phyloP scores from a whole-genome alignment of 2,329 filamentous ascomycete genomes.

The Exophiala sp. region DNA sequence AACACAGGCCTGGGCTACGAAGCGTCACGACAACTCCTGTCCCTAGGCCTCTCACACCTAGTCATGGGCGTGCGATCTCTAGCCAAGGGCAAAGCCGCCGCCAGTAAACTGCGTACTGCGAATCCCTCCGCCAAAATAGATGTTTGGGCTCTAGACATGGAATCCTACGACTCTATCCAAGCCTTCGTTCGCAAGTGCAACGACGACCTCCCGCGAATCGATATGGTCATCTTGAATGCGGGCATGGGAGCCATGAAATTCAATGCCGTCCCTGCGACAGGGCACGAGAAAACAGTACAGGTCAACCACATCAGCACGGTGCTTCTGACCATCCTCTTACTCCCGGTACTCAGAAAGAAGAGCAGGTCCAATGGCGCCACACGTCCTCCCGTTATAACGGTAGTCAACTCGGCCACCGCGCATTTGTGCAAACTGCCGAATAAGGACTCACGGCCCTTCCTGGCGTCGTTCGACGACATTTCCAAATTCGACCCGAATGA shows the following conservation, averaged over 20 bases:
- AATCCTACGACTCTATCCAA: constrained; percentile 44
- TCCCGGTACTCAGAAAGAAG: constrained; percentile 29
- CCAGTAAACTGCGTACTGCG: constrained; percentile 32
- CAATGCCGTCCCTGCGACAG: constrained; percentile 12
- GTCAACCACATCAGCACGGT: constrained; percentile 30
- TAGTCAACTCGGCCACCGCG: constrained; percentile 26
- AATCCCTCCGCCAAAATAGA: constrained; percentile 41
- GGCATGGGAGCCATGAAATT: constrained; percentile 32
- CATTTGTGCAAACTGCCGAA: constrained; percentile 15
- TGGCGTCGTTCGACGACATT: constrained; percentile 36
- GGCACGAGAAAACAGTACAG: constrained; percentile 41
- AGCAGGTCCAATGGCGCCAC: not conserved
- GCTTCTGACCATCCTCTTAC: constrained; percentile 27
- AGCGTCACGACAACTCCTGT: constrained; percentile 40
- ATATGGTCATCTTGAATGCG: constrained; percentile 48
- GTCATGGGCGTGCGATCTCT: constrained; percentile 47
- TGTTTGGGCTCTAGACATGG: constrained; percentile 51
- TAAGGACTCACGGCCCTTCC: constrained; percentile 16
- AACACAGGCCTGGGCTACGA: constrained; percentile 50
- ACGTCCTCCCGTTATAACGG: constrained; percentile 11
- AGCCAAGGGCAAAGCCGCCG: constrained; percentile 44
- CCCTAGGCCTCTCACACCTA: constrained; percentile 42
- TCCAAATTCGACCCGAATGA: constrained; percentile 23
- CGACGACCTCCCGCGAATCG: constrained; percentile 36
- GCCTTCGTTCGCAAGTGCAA: constrained; percentile 39